These are phyloP conservation scores for Arthrinium phaeospermum DNA, from an alignment of 2,329 filamentous ascomycete species.

Conservation along the genomic window DNA sequence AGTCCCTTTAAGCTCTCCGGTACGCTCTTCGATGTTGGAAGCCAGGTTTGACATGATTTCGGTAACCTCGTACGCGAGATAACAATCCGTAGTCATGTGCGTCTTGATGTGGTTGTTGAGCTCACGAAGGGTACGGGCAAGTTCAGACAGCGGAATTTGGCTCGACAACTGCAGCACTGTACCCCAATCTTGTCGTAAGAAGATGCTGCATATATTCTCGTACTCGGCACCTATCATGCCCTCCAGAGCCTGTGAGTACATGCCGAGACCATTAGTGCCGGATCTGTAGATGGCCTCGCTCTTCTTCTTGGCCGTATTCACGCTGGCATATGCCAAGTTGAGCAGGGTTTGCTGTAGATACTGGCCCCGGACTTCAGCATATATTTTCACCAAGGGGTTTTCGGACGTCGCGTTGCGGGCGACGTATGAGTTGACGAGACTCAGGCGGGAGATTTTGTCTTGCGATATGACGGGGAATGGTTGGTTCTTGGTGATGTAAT, in stretches of 20 bases:
- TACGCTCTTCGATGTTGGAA: slow-evolving; percentile 78
- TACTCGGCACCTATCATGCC: slow-evolving; percentile 88
- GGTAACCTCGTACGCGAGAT: slow-evolving; percentile 91
- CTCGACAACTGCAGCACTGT: slow-evolving; percentile 80
- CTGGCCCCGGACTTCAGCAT: slow-evolving; percentile 82
- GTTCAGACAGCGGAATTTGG: slow-evolving; percentile 77
- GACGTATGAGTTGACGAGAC: slow-evolving; percentile 81
- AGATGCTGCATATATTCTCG: slow-evolving; percentile 87
- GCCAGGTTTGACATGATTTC: slow-evolving; percentile 86
- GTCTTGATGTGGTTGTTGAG: slow-evolving; percentile 88
- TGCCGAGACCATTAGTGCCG: slow-evolving; percentile 89
- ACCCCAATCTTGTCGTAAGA: slow-evolving; percentile 84
- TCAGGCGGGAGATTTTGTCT: slow-evolving; percentile 76
- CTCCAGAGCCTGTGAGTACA: slow-evolving; percentile 87
- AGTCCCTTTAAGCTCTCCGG: slow-evolving; percentile 82
- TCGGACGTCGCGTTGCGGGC: slow-evolving; percentile 62
- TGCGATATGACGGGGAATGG: slow-evolving; percentile 82
- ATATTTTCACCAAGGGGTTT: slow-evolving; percentile 78
- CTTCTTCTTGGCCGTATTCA: slow-evolving; percentile 83
- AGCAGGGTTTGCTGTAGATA: slow-evolving; percentile 84
- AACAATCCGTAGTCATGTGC: slow-evolving; percentile 90
- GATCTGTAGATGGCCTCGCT: slow-evolving; percentile 84
- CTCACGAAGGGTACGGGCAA: slow-evolving; percentile 84
- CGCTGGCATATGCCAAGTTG: slow-evolving; percentile 85
- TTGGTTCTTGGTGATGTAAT: slow-evolving; percentile 88